Evolutionary conservation across 371 early-diverging fungal species (phyloP), one percentile per base, ranked within the genome.

Genomic region (Apophysomyces ossiformis): DNA sequence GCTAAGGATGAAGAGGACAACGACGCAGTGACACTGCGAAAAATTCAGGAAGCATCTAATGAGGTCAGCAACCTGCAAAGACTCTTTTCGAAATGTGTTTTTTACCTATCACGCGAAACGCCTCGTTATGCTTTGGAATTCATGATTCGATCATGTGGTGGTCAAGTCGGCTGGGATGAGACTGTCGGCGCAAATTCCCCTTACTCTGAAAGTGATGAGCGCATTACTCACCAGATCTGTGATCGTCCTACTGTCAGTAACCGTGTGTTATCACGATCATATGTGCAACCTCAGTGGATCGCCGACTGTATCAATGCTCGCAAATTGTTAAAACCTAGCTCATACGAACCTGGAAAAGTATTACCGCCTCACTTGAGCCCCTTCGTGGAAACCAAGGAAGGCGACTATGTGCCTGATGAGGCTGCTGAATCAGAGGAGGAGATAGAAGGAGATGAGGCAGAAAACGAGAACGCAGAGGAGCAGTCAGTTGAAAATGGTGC

Each of bases 261-360:
- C 68, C 85, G 84, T 67, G 85, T 89, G 72, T 67, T 86, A 67
- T 75, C 80, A 39, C 89, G 97, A 70, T 82, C 80, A n/a, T 97
- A 95, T 70, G 86, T 98, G 36, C 99, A 98, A 79, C 99, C 99
- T n/a, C 99, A 99, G 77, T 99, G 97, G 97, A 85, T 96, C 6
- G 97, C 92, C 70, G 99, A 99, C 74, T 91, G 89, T 70, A 86
- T 97, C 72, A 99, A 99, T 66, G 91, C 94, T 36, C 83, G 87
- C 18, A 87, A 87, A 63, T 73, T 97, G 56, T 69, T 98, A 45
- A 79, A 83, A 57, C 71, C 88, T 2, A 82, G 81, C 21, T 79
- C 83, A 7, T 99, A 98, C 70, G 87, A 85, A 56, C 89, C 92
- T n/a, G 97, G 96, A 8, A 84, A 87, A 70, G 79, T 81, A 4